Evolutionary conservation across 2,329 filamentous ascomycete species (phyloP).

Genomic region (Curvularia hawaiiensis): DNA sequence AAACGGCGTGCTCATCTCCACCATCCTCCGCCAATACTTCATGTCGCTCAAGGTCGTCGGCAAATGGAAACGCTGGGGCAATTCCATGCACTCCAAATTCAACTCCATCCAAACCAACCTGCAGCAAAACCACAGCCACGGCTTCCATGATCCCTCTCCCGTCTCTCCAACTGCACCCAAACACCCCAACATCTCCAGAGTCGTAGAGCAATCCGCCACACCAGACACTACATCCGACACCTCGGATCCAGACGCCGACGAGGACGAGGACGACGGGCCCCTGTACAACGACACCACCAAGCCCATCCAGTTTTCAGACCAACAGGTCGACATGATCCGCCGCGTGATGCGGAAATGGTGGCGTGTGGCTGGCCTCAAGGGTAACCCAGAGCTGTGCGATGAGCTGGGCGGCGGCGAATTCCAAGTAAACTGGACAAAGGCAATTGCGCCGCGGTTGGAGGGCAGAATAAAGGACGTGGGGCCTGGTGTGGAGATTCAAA

Average conservation of each 20-base stretch:
- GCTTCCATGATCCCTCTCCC: constrained; percentile 50
- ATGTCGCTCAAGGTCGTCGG: constrained; percentile 82
- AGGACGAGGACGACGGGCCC: constrained; percentile 47
- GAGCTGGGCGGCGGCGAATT: constrained; percentile 65
- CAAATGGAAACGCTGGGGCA: constrained; percentile 75
- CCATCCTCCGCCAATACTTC: constrained; percentile 89
- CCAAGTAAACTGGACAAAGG: constrained; percentile 73
- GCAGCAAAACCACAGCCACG: constrained; percentile 58
- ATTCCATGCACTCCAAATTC: constrained; percentile 69
- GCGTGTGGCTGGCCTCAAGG: constrained; percentile 66
- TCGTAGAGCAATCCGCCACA: background rate
- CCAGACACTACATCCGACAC: background rate
- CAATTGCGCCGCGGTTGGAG: constrained; percentile 78
- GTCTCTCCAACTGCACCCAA: constrained; percentile 24
- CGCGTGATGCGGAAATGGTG: constrained; percentile 77
- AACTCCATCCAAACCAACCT: constrained; percentile 66
- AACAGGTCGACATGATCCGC: constrained; percentile 66
- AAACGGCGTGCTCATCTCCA: constrained; percentile 83
- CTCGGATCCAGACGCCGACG: constrained; percentile 42
- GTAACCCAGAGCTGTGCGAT: constrained; percentile 55
- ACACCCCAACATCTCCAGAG: constrained; percentile 21
- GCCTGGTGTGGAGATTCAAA: constrained; percentile 1
- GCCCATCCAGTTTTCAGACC: constrained; percentile 46
- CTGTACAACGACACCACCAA: constrained; percentile 51
- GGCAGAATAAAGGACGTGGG: constrained; percentile 66